These are phyloP conservation scores for Glonium stellatum DNA, from an alignment of 495 filamentous ascomycete species.

Conservation along the genomic window DNA sequence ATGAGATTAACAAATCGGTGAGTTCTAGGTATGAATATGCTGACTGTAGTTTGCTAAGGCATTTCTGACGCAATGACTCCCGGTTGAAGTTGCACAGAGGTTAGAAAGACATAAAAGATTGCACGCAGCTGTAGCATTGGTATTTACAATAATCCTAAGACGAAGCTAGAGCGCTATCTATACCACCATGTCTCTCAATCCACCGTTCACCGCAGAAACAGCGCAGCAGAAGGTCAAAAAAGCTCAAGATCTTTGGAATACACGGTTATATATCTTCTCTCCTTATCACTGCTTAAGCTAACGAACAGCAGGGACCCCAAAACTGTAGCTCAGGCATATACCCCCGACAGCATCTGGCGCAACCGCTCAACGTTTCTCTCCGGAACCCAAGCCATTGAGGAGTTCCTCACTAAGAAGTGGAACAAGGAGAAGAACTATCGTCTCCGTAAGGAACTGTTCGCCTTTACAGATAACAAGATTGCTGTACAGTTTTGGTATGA, in stretches of 20 bases:
- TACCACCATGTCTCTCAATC: conserved; percentile 50
- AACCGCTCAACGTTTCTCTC: conserved; percentile 67
- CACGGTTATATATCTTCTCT: conserved; percentile 44
- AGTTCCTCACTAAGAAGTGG: conserved; percentile 75
- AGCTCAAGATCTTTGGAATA: conserved; percentile 83
- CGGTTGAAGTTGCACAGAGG: too few relatives aligned
- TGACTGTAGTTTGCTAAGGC: too few relatives aligned
- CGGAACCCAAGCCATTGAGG: conserved; percentile 61
- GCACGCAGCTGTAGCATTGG: too few relatives aligned
- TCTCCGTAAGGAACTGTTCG: conserved; percentile 83
- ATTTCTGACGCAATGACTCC: too few relatives aligned
- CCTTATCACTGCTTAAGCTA: conserved; percentile 1
- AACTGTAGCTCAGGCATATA: conserved; percentile 65
- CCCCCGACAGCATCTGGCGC: conserved; percentile 71
- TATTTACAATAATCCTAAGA: too few relatives aligned
- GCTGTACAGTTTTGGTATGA: conserved; percentile 95
- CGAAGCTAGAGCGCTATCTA: too few relatives aligned
- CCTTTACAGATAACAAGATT: conserved; percentile 64
- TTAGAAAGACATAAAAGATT: too few relatives aligned
- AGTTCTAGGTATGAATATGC: too few relatives aligned
- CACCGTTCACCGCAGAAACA: conserved; percentile 74
- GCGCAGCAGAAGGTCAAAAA: conserved; percentile 76
- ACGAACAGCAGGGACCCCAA: conserved; percentile 49
- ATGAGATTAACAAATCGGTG: too few relatives aligned
- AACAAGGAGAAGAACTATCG: conserved; percentile 62